Percentiles rank a stretch among this genome's conserved stretches.
Evolutionary conservation across 306 rosid species (phyloP).

Genomic region (Arachis hypogaea): DNA sequence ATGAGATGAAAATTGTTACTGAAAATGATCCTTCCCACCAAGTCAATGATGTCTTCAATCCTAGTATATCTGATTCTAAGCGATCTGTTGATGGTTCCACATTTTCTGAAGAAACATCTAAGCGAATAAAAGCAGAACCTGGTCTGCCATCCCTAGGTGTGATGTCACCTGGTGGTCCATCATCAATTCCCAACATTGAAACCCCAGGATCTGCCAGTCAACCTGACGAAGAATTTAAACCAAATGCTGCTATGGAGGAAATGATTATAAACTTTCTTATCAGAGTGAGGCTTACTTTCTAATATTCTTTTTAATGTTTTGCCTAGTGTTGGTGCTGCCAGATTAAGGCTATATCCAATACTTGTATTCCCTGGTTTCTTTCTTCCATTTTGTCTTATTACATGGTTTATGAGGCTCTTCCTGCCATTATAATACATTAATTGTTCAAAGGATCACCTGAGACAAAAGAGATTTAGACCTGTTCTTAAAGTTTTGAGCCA

Average conservation of each 20-base stretch:
- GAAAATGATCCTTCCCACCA: conserved; percentile 74
- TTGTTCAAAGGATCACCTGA: conserved; percentile 31
- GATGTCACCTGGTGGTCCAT: conserved; percentile 97
- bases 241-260: conserved; percentile 99
- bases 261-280: conserved; percentile 97
- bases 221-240: conserved; percentile 98
- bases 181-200: conserved; percentile 90
- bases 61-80: conserved; percentile 75
- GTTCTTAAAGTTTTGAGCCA: conserved; percentile 15
- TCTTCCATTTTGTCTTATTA: conserved; percentile 20
- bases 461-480: conserved; percentile 6
- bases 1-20: conserved; percentile 78
- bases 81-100: conserved; percentile 83
- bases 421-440: background rate
- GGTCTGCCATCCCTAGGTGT: conserved; percentile 88
- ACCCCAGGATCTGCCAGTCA: conserved; percentile 93
- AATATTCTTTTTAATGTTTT: conserved; percentile 32
- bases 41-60: conserved; percentile 69
- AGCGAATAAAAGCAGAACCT: conserved; percentile 96
- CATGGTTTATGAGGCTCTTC: conserved; percentile 13
- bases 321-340: conserved; percentile 30
- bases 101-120: conserved; percentile 86
- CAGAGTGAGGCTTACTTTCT: conserved; percentile 67
- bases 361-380: background rate
- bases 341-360: conserved; percentile 15